Base-by-base conservation (phyloP, 306 rosid species). In the Lagenaria siceraria region DNA sequence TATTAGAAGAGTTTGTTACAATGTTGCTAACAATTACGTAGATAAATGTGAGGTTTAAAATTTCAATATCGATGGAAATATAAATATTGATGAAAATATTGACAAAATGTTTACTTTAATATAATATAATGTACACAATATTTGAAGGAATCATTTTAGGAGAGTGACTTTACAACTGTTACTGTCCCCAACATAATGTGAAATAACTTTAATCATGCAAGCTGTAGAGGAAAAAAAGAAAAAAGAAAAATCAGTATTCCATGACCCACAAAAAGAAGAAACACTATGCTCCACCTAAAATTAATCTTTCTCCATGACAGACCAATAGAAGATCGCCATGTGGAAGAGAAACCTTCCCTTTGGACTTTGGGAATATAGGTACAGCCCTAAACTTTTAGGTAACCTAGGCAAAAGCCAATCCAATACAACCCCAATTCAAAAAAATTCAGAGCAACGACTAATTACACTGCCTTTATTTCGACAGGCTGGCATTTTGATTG, bases 141-240 rank as follows among this genome's bases (percentile, higher is more conserved):
- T 64, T 35, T 69, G 55, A 69, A 69, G 75, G 36, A 43, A 69
- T 69, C 75, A 69, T 69, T 66, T 43, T 17, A 22, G 56, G 55
- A 70, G n/a, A 43, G 56, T 6, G 75, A 46, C 56, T 70, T 70
- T 70, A 70, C 75, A 70, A 70, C 75, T 70, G 75, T 43, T 43
- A 43, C 35, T 70, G 75, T 43, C 36, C 75, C 75, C 25, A 70
- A 33, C 75, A 43, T 70, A 19, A 66, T 66, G 18, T 38, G 52
- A 66, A 40, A 66, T n/a, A 24, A 70, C 75, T 70, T 70, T 70
- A 70, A 70, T 70, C 56, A 70, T 70, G 56, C n/a, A 42, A 42
- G 51, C 31, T 43, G 56, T 7, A 69, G 35, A 40, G 35, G 49
- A 0, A 10, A 43, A 11, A 43, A 46, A 10, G 1, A 46, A 46